Evolutionary conservation across 208 protist species (phyloP).

Genomic region (Trypanosoma avium): DNA sequence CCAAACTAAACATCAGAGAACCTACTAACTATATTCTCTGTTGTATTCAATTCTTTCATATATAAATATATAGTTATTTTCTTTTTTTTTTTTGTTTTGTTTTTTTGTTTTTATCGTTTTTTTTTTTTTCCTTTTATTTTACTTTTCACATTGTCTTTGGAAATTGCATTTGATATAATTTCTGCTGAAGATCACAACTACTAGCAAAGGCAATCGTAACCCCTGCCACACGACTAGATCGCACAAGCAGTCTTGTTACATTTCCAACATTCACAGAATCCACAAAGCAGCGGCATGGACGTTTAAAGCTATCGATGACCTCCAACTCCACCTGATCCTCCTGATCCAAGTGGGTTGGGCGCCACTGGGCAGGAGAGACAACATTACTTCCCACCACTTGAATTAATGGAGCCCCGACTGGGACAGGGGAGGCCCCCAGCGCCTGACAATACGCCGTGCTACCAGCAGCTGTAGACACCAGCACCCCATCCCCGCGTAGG

Average conservation of each 20-base stretch:
- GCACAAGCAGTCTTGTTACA: constrained; percentile 80
- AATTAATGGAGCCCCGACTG: constrained; percentile 83
- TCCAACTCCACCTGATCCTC: constrained; percentile 90
- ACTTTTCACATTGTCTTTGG: constrained; percentile 23
- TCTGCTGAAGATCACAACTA: constrained; percentile 89
- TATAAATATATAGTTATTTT: not conserved
- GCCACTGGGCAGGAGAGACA: constrained; percentile 86
- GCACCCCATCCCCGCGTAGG: constrained; percentile 84
- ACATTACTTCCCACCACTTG: constrained; percentile 91
- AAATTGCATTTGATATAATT: constrained; percentile 91
- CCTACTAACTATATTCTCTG: too few species aligned
- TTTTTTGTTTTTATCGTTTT: not conserved
- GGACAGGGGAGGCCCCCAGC: constrained; percentile 85
- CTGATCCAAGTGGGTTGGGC: constrained; percentile 82
- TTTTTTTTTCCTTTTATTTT: not conserved
- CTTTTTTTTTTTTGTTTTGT: not conserved
- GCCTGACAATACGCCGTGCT: constrained; percentile 89
- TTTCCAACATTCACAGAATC: constrained; percentile 86
- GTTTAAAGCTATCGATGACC: constrained; percentile 80
- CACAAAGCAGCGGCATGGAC: constrained; percentile 86
- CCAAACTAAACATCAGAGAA: too few species aligned
- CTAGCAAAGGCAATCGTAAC: constrained; percentile 81
- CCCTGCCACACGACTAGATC: constrained; percentile 79
- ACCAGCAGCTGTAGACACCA: constrained; percentile 85
- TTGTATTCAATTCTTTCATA: too few species aligned